Base-by-base conservation (phyloP, 2,329 filamentous ascomycete genomes). In the Fusarium heterosporum region DNA sequence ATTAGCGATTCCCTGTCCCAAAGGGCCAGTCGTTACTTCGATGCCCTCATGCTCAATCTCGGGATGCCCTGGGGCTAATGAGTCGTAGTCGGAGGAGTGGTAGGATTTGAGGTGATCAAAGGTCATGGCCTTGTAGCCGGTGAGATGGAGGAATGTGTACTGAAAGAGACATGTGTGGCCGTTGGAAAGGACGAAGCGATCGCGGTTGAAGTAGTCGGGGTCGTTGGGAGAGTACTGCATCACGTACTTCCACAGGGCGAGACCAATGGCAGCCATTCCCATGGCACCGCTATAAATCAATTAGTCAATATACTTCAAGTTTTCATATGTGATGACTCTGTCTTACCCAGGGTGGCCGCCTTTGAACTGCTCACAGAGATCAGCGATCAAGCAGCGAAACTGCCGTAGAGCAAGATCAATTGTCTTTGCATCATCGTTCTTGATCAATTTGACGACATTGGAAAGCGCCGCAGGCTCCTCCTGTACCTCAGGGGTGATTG, bases 311-410 rank as follows among this genome's bases (percentile, higher is more conserved):
- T 6, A 25, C 38, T 3, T 8, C n/a, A 12, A 40, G 11, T 3
- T 39, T 11, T 47, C 14, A 8, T n/a, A 13, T 22, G 26, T 13
- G 2, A 36, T 28, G 10, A 10, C 12, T 19, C 14, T 14, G 5
- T 30, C 81, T 69, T 79, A 89, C 85, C 89, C 89, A 17, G 89
- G 89, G 72, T 91, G 89, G 0, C 89, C 89, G 34, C 88, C 88
- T 64, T 86, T 86, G 76, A 90, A 92, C 66, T 91, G 89, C 73
- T 91, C 84, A 70, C 88, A 91, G 4, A 92, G 77, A 73, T 92
- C 89, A 42, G 89, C 87, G 59, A 91, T 88, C 29, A 91, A 77
- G 48, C 85, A 78, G 54, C 89, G 81, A 72, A 90, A 90, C 8
- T 85, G 85, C 68, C 82, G 83, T 49, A 91, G 76, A 3, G 89